phyloP scores from a whole-genome alignment of 768 basidiomycete species.

The Gymnopilus junonius region DNA sequence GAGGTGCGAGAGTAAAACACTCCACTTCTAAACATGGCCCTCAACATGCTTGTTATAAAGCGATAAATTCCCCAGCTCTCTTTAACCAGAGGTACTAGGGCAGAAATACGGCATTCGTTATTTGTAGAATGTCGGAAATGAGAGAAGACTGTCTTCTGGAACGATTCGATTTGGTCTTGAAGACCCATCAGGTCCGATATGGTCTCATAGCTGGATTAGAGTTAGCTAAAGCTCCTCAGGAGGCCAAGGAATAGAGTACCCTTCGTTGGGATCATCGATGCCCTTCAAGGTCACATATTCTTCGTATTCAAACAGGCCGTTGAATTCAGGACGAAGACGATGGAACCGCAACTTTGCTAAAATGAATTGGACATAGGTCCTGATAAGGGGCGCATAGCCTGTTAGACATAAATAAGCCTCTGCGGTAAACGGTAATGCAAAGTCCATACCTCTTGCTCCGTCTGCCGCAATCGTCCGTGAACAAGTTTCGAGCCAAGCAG shows the following conservation, averaged over 20 bases:
- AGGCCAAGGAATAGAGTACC: constrained; percentile 57
- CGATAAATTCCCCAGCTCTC: constrained; percentile 99
- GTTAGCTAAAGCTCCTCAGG: constrained; percentile 12
- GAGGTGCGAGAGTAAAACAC: constrained; percentile 7
- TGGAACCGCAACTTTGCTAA: constrained; percentile 96
- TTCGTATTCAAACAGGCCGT: constrained; percentile 98
- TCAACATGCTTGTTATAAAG: constrained; percentile 98
- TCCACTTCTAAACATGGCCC: constrained; percentile 94
- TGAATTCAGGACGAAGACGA: constrained; percentile 94
- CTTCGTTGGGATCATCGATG: constrained; percentile 98
- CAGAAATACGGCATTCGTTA: constrained; percentile 97
- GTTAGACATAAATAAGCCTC: constrained; percentile 6
- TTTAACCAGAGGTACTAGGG: constrained; percentile 95
- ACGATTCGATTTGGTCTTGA: constrained; percentile 98
- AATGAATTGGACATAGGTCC: constrained; percentile 95
- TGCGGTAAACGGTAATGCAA: not conserved
- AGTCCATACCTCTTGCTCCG: constrained; percentile 68
- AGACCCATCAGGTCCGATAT: constrained; percentile 97
- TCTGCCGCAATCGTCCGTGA: constrained; percentile 84
- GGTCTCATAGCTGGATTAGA: constrained; percentile 81
- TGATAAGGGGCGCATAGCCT: constrained; percentile 94
- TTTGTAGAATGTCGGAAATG: constrained; percentile 91
- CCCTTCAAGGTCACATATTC: constrained; percentile 97
- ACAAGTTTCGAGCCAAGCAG: constrained; percentile 98
- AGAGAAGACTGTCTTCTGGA: constrained; percentile 97